A percentile compares a stretch with the other conserved stretches of the same genome.
Conservation (phyloP, 1,284 basidiomycete species). For the Cutaneotrichosporon cyanovorans region DNA sequence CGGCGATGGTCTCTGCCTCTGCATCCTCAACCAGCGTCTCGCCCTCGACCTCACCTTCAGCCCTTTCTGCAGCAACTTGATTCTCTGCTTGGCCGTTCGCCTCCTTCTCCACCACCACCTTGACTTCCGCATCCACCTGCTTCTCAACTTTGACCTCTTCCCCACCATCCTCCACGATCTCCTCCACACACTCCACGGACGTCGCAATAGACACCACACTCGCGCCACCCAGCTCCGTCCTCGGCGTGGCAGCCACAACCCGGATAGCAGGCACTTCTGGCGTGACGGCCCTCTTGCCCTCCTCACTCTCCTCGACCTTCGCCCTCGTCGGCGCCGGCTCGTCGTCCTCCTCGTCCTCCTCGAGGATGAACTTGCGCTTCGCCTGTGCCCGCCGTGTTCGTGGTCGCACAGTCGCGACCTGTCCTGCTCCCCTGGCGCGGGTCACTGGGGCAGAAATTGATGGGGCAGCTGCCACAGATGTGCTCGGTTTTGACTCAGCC, state of each 20-base stretch:
- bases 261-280: neutral
- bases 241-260: slow-evolving; percentile 1
- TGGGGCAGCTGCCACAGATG: too few relatives aligned
- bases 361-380: slow-evolving; percentile 22
- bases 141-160: neutral
- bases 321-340: neutral
- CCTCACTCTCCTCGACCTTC: slow-evolving; percentile 1
- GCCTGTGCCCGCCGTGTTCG: slow-evolving; percentile 8
- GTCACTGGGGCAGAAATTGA: slow-evolving; percentile 2
- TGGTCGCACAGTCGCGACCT: slow-evolving; percentile 31
- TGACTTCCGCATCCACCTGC: slow-evolving; percentile 17
- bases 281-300: slow-evolving; percentile 2
- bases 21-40: neutral
- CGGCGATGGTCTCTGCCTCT: neutral
- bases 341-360: slow-evolving; percentile 32
- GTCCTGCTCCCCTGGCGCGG: slow-evolving; percentile 27
- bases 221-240: too few relatives aligned
- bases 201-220: neutral
- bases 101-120: neutral
- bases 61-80: slow-evolving; percentile 6
- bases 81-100: slow-evolving; percentile 13
- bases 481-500: too few relatives aligned
- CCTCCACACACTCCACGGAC: neutral
- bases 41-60: neutral
- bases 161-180: too few relatives aligned